These are phyloP conservation scores for Acacia pycnantha DNA, from an alignment of 331 rosid species.

Conservation along the genomic window DNA sequence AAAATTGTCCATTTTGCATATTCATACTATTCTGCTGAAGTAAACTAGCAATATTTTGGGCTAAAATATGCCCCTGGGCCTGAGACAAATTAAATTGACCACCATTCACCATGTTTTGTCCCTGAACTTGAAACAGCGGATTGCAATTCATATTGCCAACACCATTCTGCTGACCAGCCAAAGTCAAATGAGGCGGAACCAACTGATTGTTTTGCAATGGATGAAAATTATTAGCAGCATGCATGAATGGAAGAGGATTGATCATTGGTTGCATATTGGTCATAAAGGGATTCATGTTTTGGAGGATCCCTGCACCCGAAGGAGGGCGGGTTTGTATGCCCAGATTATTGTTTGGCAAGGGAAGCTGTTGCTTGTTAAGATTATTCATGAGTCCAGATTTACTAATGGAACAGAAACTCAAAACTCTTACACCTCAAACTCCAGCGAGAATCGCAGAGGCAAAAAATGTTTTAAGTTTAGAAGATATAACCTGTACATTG, in stretches of 20 bases:
- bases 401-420: conserved; percentile 17
- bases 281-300: conserved; percentile 38
- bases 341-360: conserved; percentile 47
- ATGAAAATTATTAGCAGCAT: conserved; percentile 33
- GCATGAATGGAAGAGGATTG: conserved; percentile 47
- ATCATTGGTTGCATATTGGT: conserved; percentile 46
- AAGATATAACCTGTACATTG: background rate
- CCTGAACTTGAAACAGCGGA: conserved; percentile 45
- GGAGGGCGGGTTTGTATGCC: conserved; percentile 41
- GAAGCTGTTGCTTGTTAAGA: conserved; percentile 32
- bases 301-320: conserved; percentile 32
- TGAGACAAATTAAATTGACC: conserved; percentile 56
- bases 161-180: conserved; percentile 40
- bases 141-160: conserved; percentile 38
- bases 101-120: conserved; percentile 46
- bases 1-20: conserved; percentile 62
- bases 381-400: conserved; percentile 39
- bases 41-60: conserved; percentile 46
- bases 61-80: conserved; percentile 50
- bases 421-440: background rate
- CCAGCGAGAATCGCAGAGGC: conserved; percentile 25
- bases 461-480: background rate
- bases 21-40: conserved; percentile 68
- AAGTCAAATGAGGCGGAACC: conserved; percentile 43
- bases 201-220: conserved; percentile 55